phyloP scores from a whole-genome alignment of 441 rosid genomes.

The Adansonia gregorii region DNA sequence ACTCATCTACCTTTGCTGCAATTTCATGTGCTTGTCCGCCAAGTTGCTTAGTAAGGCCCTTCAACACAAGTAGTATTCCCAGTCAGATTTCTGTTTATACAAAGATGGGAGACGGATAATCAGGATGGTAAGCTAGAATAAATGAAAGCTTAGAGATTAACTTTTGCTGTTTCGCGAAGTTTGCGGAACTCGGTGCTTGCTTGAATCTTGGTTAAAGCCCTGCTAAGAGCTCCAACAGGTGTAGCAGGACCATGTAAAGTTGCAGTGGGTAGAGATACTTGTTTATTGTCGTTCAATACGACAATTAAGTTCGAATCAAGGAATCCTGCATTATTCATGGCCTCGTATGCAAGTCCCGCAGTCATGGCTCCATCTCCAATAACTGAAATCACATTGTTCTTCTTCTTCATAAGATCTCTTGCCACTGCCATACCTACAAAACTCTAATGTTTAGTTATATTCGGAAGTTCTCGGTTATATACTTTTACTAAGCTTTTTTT shows the following conservation, averaged over 20 bases:
- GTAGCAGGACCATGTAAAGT: slow-evolving; percentile 76
- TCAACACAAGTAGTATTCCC: slow-evolving; percentile 10
- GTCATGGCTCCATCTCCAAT: slow-evolving; percentile 91
- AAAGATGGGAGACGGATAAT: not conserved
- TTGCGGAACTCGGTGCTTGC: slow-evolving; percentile 61
- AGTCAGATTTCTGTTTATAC: slow-evolving; percentile 20
- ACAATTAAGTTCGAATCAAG: slow-evolving; percentile 67
- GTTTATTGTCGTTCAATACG: slow-evolving; percentile 70
- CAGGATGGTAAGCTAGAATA: not conserved
- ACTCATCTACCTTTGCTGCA: slow-evolving; percentile 75
- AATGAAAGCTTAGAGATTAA: slow-evolving; percentile 27
- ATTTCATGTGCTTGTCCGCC: slow-evolving; percentile 59
- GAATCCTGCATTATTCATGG: slow-evolving; percentile 76
- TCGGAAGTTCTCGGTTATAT: not conserved
- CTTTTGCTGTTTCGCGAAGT: slow-evolving; percentile 76
- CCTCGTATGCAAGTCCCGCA: slow-evolving; percentile 81
- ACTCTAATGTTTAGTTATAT: slow-evolving; percentile 6
- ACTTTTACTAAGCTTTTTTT: not conserved
- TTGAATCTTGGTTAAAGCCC: slow-evolving; percentile 58
- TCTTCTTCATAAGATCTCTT: slow-evolving; percentile 62
- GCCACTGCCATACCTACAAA: slow-evolving; percentile 70
- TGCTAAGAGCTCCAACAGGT: slow-evolving; percentile 76
- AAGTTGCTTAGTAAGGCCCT: slow-evolving; percentile 63
- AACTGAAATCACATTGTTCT: slow-evolving; percentile 67
- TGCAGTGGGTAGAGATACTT: slow-evolving; percentile 79